phyloP scores from a whole-genome alignment of 1,139 yeast genomes.

The Meyerozyma elateridarum region DNA sequence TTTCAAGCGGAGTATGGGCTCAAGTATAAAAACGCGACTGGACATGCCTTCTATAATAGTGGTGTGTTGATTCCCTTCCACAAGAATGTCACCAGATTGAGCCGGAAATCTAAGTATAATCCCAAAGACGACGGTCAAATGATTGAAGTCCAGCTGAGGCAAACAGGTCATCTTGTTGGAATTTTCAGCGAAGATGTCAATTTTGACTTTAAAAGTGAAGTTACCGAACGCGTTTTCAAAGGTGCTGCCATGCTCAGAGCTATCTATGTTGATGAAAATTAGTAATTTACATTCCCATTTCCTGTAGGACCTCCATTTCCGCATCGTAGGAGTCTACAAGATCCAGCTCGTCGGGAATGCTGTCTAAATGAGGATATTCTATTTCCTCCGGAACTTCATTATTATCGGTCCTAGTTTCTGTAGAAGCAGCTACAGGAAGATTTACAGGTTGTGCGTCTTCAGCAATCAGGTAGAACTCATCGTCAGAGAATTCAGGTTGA shows the following conservation, averaged over 20 bases:
- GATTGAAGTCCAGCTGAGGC: slow-evolving; percentile 42
- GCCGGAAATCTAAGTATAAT: slow-evolving; percentile 24
- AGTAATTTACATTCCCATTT: no score
- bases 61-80: slow-evolving; percentile 53
- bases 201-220: slow-evolving; percentile 32
- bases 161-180: slow-evolving; percentile 57
- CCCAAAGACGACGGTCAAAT: slow-evolving; percentile 11
- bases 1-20: slow-evolving; percentile 55
- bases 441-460: neutral
- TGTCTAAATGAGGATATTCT: slow-evolving; percentile 7
- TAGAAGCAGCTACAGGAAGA: neutral
- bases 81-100: slow-evolving; percentile 37
- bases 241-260: slow-evolving; percentile 37
- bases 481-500: slow-evolving; percentile 16
- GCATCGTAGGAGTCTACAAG: slow-evolving; percentile 31
- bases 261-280: no score
- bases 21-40: slow-evolving; percentile 27
- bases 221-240: slow-evolving; percentile 43
- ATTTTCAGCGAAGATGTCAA: slow-evolving; percentile 34
- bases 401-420: slow-evolving; percentile 2
- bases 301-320: slow-evolving; percentile 35
- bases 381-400: slow-evolving; percentile 14
- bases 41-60: slow-evolving; percentile 31
- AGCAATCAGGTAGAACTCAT: slow-evolving; percentile 8
- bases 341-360: slow-evolving; percentile 16